phyloP scores from a whole-genome alignment of 1,284 basidiomycete genomes.

The Cutaneotrichosporon cutaneum region DNA sequence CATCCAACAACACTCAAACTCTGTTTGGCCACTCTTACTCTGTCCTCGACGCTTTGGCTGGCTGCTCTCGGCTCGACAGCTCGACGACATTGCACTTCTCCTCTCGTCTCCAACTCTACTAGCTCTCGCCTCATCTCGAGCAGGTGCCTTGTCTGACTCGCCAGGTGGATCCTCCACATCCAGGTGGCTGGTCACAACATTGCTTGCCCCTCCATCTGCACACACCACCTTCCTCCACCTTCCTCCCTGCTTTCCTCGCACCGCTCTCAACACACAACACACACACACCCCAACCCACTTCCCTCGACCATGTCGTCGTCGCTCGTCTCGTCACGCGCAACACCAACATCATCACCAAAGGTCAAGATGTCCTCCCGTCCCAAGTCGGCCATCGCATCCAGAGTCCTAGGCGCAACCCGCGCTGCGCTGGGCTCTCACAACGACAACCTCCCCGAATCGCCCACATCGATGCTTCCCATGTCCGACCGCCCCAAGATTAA shows the following conservation, averaged over 20 bases:
- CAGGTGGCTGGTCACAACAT: conserved; percentile 1
- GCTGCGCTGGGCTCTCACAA: conserved; percentile 15
- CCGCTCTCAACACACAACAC: background rate
- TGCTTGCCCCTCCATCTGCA: background rate
- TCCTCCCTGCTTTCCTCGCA: background rate
- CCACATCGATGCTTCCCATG: conserved; percentile 12
- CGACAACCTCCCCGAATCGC: conserved; percentile 21
- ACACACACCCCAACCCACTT: background rate
- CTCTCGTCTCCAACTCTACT: background rate
- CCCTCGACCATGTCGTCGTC: conserved; percentile 2
- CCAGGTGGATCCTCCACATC: background rate
- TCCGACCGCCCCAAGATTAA: conserved; percentile 33
- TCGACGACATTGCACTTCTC: background rate
- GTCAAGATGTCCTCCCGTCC: conserved; percentile 13
- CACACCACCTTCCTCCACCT: background rate
- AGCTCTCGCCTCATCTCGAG: background rate
- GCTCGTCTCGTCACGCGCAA: background rate
- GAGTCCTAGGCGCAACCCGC: conserved; percentile 10
- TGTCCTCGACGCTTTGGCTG: background rate
- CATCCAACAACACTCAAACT: background rate
- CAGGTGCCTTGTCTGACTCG: background rate
- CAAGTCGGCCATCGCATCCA: background rate
- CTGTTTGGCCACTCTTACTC: background rate
- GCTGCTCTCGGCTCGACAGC: background rate
- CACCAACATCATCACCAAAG: conserved; percentile 1